Evolutionary conservation across 306 rosid species (phyloP).

Genomic region (Medicago truncatula): DNA sequence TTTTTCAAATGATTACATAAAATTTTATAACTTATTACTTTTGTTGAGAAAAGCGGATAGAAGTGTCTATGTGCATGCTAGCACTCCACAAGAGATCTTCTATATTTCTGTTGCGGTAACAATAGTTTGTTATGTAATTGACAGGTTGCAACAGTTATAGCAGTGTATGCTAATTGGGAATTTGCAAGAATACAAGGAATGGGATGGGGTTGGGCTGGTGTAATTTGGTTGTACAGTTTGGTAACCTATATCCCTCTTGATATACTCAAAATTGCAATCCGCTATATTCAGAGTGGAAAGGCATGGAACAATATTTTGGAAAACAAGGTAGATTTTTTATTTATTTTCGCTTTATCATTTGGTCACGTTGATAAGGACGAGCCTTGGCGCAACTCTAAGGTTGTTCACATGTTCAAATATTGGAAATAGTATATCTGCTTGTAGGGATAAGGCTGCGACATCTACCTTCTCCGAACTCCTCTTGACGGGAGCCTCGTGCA

Average conservation of each 20-base stretch:
- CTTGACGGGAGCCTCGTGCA: background rate
- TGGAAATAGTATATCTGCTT: too few relatives aligned
- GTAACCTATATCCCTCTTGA: conserved; percentile 94
- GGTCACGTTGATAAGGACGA: background rate
- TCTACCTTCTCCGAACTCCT: too few relatives aligned
- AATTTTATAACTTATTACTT: too few relatives aligned
- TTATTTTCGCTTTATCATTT: background rate
- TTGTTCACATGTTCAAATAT: too few relatives aligned
- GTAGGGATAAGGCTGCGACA: too few relatives aligned
- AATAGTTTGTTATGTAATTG: background rate
- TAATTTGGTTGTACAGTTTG: conserved; percentile 80
- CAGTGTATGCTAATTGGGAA: conserved; percentile 84
- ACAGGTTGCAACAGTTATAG: conserved; percentile 67
- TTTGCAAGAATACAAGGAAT: conserved; percentile 78
- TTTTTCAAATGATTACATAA: too few relatives aligned
- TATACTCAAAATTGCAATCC: conserved; percentile 80
- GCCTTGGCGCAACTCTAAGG: background rate
- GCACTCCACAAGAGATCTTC: background rate
- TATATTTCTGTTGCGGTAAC: background rate
- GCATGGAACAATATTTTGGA: conserved; percentile 60
- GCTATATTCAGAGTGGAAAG: conserved; percentile 80
- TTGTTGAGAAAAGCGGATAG: background rate
- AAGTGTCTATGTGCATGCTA: background rate
- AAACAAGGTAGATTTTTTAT: background rate
- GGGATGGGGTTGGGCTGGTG: conserved; percentile 99